A percentile compares a stretch with the other conserved stretches of the same genome.
Evolutionary conservation across 352 stramenopile genomes (phyloP).

Genomic region (Pythium coloratum): DNA sequence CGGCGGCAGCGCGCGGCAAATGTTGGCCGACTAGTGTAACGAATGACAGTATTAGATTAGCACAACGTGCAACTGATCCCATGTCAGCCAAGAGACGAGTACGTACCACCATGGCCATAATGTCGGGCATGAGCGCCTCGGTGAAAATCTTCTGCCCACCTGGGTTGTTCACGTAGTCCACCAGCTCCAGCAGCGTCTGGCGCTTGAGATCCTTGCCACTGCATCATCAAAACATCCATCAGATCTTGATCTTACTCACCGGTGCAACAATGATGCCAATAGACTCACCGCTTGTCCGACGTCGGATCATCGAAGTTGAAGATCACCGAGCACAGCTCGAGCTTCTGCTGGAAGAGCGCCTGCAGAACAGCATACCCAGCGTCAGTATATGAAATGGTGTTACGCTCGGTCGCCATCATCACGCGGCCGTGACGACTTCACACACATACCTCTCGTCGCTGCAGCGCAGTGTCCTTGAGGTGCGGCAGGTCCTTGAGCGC

Average conservation of each 20-base stretch:
- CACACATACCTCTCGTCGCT: conserved; percentile 52
- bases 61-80: not conserved
- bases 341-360: conserved; percentile 96
- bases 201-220: conserved; percentile 97
- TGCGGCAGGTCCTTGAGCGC: conserved; percentile 83
- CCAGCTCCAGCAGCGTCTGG: conserved; percentile 98
- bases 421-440: not conserved
- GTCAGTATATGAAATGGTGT: not conserved
- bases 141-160: conserved; percentile 96
- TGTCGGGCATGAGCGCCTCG: conserved; percentile 95
- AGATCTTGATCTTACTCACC: not conserved
- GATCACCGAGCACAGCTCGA: conserved; percentile 95
- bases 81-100: not conserved
- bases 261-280: not conserved
- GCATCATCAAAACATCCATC: conserved; percentile 2
- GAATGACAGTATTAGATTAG: conserved; percentile 2
- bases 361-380: conserved; percentile 27
- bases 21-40: conserved; percentile 80
- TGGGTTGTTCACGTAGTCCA: conserved; percentile 99
- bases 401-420: not conserved
- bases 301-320: conserved; percentile 97
- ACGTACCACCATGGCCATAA: conserved; percentile 90
- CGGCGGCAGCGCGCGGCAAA: conserved; percentile 91
- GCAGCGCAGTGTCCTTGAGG: conserved; percentile 83
- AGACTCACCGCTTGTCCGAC: conserved; percentile 86